Percentiles rank a stretch among this genome's conserved stretches.
phyloP scores from a whole-genome alignment of 805 yeast genomes.

The Cyberlindnera euphorbiiphila region DNA sequence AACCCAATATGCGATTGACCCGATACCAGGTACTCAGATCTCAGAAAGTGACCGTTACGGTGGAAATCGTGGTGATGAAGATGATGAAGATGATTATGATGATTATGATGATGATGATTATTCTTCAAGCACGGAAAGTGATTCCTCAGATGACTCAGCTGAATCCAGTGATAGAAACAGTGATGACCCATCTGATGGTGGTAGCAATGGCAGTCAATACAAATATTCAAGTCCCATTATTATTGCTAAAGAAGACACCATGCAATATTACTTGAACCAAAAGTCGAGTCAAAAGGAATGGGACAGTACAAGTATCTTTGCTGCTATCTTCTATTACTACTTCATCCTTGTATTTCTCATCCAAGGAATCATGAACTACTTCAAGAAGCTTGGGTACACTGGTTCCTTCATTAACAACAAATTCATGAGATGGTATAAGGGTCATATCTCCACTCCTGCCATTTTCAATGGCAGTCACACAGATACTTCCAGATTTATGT shows the following conservation, averaged over 20 bases:
- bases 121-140: too few relatives aligned
- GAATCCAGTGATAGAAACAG: too few relatives aligned
- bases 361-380: slow-evolving; percentile 31
- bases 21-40: too few relatives aligned
- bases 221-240: slow-evolving; percentile 9
- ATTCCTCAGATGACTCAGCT: too few relatives aligned
- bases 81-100: too few relatives aligned
- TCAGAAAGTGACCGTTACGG: too few relatives aligned
- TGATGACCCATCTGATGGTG: too few relatives aligned
- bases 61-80: too few relatives aligned
- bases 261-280: slow-evolving; percentile 1
- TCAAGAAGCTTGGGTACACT: slow-evolving; percentile 21
- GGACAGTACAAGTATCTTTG: slow-evolving; percentile 20
- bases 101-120: too few relatives aligned
- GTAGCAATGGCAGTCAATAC: too few relatives aligned
- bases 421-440: slow-evolving; percentile 15
- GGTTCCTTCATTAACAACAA: slow-evolving; percentile 14
- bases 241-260: background rate
- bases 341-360: slow-evolving; percentile 36
- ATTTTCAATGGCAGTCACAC: slow-evolving; percentile 17
- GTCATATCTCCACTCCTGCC: slow-evolving; percentile 21
- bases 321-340: slow-evolving; percentile 32
- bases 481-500: slow-evolving; percentile 1
- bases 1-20: slow-evolving; percentile 20
- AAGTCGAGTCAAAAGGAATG: slow-evolving; percentile 12